Percentiles rank a stretch among this genome's conserved stretches.
These are phyloP conservation scores for Patellifolia procumbens DNA, from an alignment of 179 eudicot genomes.

Conservation along the genomic window DNA sequence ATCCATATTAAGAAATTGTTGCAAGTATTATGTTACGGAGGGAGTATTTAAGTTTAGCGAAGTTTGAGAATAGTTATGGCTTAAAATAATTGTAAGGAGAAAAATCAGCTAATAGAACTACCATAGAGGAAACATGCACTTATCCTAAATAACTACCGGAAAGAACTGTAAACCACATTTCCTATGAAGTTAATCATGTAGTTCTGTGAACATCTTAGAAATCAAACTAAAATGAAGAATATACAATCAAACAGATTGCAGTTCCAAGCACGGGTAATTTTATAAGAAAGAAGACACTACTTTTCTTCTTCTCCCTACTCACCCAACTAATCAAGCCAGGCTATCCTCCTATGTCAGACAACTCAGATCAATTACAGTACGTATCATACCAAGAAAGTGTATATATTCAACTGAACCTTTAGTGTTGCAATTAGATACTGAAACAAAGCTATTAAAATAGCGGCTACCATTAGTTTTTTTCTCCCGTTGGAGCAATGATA, in stretches of 20 bases:
- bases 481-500: neutral
- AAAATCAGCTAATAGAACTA: slow-evolving; percentile 1
- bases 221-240: neutral
- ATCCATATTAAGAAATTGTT: too few relatives aligned
- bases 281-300: neutral
- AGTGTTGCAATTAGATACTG: neutral
- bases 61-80: neutral
- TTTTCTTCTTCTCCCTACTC: neutral
- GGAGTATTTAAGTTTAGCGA: too few relatives aligned
- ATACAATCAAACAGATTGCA: neutral
- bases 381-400: too few relatives aligned
- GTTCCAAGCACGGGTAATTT: neutral
- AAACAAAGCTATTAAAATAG: neutral
- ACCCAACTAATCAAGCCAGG: neutral
- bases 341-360: neutral
- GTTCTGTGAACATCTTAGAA: neutral
- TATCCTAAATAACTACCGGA: neutral
- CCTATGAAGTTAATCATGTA: neutral
- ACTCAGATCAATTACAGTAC: too few relatives aligned
- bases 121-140: neutral
- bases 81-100: neutral
- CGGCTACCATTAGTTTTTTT: neutral
- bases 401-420: too few relatives aligned
- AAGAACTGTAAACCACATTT: neutral
- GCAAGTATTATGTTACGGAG: too few relatives aligned